Evolutionary conservation across 164 flowering plant genomes (phyloP).

Genomic region (Litsea cubeba): DNA sequence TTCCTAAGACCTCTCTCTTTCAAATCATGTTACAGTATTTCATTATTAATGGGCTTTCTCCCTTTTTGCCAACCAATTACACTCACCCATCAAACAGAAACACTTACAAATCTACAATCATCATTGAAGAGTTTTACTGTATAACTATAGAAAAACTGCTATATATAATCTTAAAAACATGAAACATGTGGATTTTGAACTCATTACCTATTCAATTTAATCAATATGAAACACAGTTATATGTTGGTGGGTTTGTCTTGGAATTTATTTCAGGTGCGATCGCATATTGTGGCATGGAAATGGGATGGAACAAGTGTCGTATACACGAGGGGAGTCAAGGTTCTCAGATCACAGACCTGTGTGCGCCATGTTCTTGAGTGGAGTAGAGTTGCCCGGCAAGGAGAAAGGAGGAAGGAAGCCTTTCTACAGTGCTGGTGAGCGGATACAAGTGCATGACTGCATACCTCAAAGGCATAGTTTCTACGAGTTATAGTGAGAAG

Average conservation of each 20-base stretch:
- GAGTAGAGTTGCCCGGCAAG: slow-evolving; percentile 15
- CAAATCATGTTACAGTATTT: no score
- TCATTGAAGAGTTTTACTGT: no score
- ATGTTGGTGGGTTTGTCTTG: not conserved
- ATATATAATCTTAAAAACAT: no score
- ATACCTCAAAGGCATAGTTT: slow-evolving; percentile 31
- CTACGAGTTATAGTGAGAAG: slow-evolving; percentile 18
- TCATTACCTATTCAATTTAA: no score
- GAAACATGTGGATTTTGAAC: no score
- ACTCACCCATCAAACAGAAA: no score
- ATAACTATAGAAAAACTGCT: no score
- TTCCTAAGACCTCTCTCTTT: not conserved
- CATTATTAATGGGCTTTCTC: not conserved
- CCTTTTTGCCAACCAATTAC: no score
- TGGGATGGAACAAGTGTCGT: slow-evolving; percentile 72
- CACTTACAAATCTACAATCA: not conserved
- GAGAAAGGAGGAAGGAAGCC: slow-evolving; percentile 9
- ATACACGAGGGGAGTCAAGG: slow-evolving; percentile 84
- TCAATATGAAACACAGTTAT: not conserved
- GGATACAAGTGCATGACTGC: slow-evolving; percentile 10
- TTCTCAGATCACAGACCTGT: slow-evolving; percentile 96
- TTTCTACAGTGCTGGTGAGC: slow-evolving; percentile 6
- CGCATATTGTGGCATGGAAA: slow-evolving; percentile 82
- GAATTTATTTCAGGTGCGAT: slow-evolving; percentile 67
- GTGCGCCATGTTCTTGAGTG: slow-evolving; percentile 54